Conservation (phyloP, 2,329 filamentous ascomycete species). For the Onygenales sp. region DNA sequence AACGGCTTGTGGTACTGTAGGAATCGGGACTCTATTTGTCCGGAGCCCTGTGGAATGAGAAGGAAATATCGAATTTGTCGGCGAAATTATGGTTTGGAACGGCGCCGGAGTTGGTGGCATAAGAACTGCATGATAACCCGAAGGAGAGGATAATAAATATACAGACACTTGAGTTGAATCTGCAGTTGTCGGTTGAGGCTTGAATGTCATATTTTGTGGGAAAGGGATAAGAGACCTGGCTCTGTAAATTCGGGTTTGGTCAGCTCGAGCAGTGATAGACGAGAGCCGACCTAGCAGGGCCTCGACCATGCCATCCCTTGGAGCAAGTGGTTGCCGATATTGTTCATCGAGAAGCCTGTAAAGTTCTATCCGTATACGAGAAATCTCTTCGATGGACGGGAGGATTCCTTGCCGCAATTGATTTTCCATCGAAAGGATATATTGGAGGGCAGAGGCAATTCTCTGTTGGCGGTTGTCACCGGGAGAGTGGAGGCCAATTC, state of each 20-base stretch:
- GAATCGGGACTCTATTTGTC: neutral
- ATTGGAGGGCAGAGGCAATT: conserved; percentile 14
- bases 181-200: neutral
- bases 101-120: conserved; percentile 28
- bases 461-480: conserved; percentile 8
- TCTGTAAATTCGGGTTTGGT: conserved; percentile 21
- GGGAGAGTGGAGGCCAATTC: neutral
- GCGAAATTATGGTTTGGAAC: neutral
- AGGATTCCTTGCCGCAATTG: conserved; percentile 19
- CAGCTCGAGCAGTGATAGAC: conserved; percentile 21
- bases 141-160: conserved; percentile 37
- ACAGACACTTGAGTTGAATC: conserved; percentile 15
- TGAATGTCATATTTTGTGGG: conserved; percentile 13
- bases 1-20: neutral
- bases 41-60: neutral
- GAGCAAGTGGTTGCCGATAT: conserved; percentile 16
- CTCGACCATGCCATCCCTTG: conserved; percentile 18
- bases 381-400: conserved; percentile 23
- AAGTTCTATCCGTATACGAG: conserved; percentile 20
- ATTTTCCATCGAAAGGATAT: conserved; percentile 20
- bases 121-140: conserved; percentile 36
- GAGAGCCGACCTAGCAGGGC: conserved; percentile 21
- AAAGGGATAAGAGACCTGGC: conserved; percentile 4
- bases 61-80: neutral
- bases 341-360: conserved; percentile 24